Evolutionary conservation across 2,329 filamentous ascomycete species (phyloP).

Genomic region (Knoxdaviesia capensis): DNA sequence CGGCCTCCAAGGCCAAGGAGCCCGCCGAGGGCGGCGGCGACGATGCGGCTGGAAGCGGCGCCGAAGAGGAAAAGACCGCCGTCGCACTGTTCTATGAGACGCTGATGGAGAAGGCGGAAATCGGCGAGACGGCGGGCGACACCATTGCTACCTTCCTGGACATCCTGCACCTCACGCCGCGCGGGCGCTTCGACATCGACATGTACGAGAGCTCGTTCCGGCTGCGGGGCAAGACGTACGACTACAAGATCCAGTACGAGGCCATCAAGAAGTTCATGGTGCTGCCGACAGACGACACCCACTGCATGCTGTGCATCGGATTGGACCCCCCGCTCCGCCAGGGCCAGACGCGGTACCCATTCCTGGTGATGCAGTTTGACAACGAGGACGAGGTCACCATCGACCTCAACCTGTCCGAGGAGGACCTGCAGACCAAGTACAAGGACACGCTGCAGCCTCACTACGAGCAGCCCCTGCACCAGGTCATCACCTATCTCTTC

Average conservation of each 20-base stretch:
- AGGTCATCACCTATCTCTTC: conserved; percentile 91
- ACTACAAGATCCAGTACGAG: conserved; percentile 99
- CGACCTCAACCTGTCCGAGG: conserved; percentile 88
- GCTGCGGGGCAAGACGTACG: conserved; percentile 94
- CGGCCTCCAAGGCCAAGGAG: conserved; percentile 63
- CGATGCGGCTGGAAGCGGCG: conserved; percentile 39
- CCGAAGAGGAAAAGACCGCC: conserved; percentile 77
- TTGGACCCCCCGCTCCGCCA: conserved; percentile 88
- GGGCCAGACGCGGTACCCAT: conserved; percentile 93
- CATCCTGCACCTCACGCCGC: conserved; percentile 87
- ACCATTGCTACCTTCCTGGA: conserved; percentile 96
- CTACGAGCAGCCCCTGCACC: conserved; percentile 85
- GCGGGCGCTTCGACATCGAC: conserved; percentile 98
- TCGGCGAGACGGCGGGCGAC: conserved; percentile 96
- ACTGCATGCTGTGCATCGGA: conserved; percentile 85
- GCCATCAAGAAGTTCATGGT: conserved; percentile 98
- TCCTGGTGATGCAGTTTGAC: conserved; percentile 98
- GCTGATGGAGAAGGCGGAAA: conserved; percentile 94
- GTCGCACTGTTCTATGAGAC: conserved; percentile 97
- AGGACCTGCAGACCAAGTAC: conserved; percentile 66
- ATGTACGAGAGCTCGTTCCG: conserved; percentile 98
- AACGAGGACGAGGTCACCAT: conserved; percentile 93
- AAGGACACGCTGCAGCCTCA: conserved; percentile 72
- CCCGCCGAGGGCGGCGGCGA: conserved; percentile 38
- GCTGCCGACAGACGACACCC: conserved; percentile 88